Base-by-base conservation (phyloP, 352 stramenopile species). In the Thalassiosira ordinaria region DNA sequence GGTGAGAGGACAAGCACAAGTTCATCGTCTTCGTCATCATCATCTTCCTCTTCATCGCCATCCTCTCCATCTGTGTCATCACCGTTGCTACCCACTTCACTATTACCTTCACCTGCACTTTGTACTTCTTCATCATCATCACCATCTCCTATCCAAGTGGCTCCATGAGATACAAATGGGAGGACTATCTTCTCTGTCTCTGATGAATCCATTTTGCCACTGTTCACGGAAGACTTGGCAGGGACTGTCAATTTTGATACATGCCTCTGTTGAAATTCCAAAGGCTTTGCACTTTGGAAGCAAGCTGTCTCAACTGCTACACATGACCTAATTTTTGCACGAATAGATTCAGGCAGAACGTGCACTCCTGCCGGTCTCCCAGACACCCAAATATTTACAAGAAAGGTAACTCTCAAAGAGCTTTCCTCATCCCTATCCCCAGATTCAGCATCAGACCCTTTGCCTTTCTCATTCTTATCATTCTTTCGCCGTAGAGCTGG, bases 301-400 rank as follows among this genome's bases (percentile, higher is more conserved):
- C 2, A 33, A 27, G 35, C 20, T 31, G 61, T 18, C 27, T 59
- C 33, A 6, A 39, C 35, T 2, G 31, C 27, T 35, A 41, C 59
- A 57, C 14, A 20, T 2, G 60, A 62, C 67, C 26, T 20, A 37
- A 92, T 68, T 44, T 52, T 41, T 51, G 72, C 13, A 52, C 88
- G 78, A 66, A 92, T 89, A 1, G 39, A 37, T 51, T 82, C 26
- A 31, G 77, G 59, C 31, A 92, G 69, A 29, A 82, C 59, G 16
- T 85, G 14, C n/a, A 93, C 81, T 13, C 75, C 82, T 11, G 81
- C 75, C n/a, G 87, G 87, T 60, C 61, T 72, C 24, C 76, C 57
- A 52, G 78, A 62, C 20, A 77, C 70, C 90, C 90, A 95, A 51
- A 93, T 67, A 74, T 95, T 95, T 3, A 95, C 90, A 16, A 95